Conservation (phyloP, 169 alveolate genomes). For the Plasmodium ovale region DNA sequence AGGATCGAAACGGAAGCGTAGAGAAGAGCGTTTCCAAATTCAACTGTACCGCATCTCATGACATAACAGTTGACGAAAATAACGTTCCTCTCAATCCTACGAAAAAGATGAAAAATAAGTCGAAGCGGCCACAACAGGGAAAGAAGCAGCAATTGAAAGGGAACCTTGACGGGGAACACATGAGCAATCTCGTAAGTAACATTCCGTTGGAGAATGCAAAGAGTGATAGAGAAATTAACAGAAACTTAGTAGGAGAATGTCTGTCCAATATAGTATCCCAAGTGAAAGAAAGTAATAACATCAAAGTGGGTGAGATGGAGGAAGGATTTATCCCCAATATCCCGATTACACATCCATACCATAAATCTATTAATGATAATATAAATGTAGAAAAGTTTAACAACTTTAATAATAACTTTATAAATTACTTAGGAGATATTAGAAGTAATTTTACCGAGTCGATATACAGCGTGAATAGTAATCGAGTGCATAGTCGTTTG, state of each 20-base stretch:
- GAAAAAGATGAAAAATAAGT: slow-evolving; percentile 76
- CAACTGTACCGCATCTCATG: slow-evolving; percentile 41
- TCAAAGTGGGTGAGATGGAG: background rate
- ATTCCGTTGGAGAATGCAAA: background rate
- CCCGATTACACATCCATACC: slow-evolving; percentile 23
- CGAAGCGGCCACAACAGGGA: background rate
- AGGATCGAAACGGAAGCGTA: slow-evolving; percentile 10
- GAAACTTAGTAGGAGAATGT: background rate
- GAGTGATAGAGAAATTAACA: background rate
- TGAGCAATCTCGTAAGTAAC: background rate
- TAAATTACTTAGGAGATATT: slow-evolving; percentile 60
- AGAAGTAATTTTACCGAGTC: slow-evolving; percentile 56
- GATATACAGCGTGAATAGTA: slow-evolving; percentile 16
- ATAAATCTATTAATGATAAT: slow-evolving; percentile 62
- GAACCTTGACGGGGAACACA: background rate
- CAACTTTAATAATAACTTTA: slow-evolving; percentile 75
- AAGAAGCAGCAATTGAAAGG: background rate
- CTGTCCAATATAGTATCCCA: background rate
- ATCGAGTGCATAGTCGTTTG: slow-evolving; percentile 80
- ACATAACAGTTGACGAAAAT: slow-evolving; percentile 75
- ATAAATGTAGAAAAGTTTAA: slow-evolving; percentile 72
- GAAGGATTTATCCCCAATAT: background rate
- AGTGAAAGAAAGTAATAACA: background rate
- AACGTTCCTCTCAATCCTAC: slow-evolving; percentile 82
- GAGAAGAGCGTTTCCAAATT: slow-evolving; percentile 36